Evolutionary conservation across 2,329 filamentous ascomycete species (phyloP).

Genomic region (Didymella sp.): DNA sequence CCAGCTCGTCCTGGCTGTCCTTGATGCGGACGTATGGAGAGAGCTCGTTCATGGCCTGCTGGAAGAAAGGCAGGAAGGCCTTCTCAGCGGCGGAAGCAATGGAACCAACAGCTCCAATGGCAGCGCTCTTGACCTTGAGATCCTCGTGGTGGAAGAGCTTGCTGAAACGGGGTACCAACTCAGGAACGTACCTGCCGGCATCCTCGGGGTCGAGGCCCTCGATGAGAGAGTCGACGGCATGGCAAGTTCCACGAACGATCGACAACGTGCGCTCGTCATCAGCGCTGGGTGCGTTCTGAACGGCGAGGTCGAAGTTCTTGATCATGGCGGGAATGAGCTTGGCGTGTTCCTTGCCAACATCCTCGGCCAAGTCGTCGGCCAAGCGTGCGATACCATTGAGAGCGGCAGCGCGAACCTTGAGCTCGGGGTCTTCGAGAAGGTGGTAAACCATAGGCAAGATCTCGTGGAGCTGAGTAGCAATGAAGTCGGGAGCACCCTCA

Average conservation of each 20-base stretch:
- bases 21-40: conserved; percentile 85
- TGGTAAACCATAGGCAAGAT: conserved; percentile 85
- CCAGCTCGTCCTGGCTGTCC: conserved; percentile 86
- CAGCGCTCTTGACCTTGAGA: conserved; percentile 86
- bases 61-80: conserved; percentile 89
- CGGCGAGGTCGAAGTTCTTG: conserved; percentile 86
- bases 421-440: conserved; percentile 83
- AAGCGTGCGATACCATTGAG: conserved; percentile 87
- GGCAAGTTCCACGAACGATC: conserved; percentile 88
- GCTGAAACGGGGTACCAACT: conserved; percentile 84
- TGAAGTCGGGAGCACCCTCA: conserved; percentile 96
- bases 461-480: conserved; percentile 86
- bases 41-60: conserved; percentile 87
- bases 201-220: conserved; percentile 83
- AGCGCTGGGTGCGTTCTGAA: conserved; percentile 66
- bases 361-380: conserved; percentile 91
- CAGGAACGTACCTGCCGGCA: conserved; percentile 80
- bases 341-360: conserved; percentile 84
- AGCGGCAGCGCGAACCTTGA: conserved; percentile 83
- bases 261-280: conserved; percentile 77
- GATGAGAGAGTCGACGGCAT: conserved; percentile 88
- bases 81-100: conserved; percentile 85
- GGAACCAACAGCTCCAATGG: conserved; percentile 87
- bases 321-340: conserved; percentile 83
- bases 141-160: conserved; percentile 84